Evolutionary conservation across 257 asterid genomes (phyloP).

Genomic region (Haberlea rhodopensis): DNA sequence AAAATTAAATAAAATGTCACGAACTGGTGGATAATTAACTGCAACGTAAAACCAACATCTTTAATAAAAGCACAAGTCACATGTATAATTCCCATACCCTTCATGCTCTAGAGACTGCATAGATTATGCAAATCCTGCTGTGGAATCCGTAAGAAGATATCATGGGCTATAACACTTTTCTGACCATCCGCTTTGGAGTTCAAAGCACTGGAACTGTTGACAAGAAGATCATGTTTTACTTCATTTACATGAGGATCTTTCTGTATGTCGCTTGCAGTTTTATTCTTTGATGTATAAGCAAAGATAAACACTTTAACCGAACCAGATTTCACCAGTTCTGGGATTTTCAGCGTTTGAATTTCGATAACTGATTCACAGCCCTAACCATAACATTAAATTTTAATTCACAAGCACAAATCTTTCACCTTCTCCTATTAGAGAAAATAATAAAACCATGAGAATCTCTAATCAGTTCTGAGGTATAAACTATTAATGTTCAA

Average conservation of each 20-base stretch:
- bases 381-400: no score
- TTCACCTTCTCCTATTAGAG: no score
- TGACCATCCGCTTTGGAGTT: constrained; percentile 50
- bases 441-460: no score
- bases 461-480: no score
- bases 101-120: constrained; percentile 91
- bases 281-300: no score
- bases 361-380: no score
- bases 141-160: constrained; percentile 70
- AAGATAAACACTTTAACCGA: no score
- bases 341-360: no score
- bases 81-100: constrained; percentile 53
- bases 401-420: no score
- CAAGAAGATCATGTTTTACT: constrained; percentile 44
- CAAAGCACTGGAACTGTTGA: constrained; percentile 35
- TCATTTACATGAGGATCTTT: constrained; percentile 41
- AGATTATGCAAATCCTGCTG: constrained; percentile 77
- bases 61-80: constrained; percentile 5
- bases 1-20: constrained; percentile 13
- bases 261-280: constrained; percentile 35
- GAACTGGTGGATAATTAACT: constrained; percentile 8
- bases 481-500: no score
- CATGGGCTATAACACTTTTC: constrained; percentile 37
- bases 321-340: no score
- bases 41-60: not conserved